Base-by-base conservation (phyloP, 1,284 basidiomycete genomes). In the Pseudozyma pruni region DNA sequence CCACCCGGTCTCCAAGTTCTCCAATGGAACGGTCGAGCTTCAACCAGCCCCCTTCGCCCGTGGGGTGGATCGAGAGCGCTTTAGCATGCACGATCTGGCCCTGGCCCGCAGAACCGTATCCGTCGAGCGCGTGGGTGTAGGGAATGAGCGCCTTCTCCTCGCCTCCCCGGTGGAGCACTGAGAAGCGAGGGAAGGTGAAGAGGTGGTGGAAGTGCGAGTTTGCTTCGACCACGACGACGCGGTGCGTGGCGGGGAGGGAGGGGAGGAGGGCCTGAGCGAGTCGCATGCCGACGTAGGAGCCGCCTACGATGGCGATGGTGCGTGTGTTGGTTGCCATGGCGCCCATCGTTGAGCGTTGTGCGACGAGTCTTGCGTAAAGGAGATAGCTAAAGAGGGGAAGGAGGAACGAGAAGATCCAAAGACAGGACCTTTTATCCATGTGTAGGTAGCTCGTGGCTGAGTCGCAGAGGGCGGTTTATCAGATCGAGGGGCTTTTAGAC, bases 111-210 rank as follows among this genome's bases (percentile, higher is more conserved):
- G 35, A 8, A 1, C 31, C 22, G 11, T 45, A 7, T 2, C 31
- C 27, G 8, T 45, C 52, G 85, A 91, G 93, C 88, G 94, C 91
- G 59, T 74, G 59, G 7, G 74, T 72, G 75, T 85, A 86, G 0
- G 74, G 85, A 83, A 83, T 87, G 82, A 91, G 89, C 11, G 82
- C 84, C 66, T 86, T 86, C 32, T 85, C 80, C 37, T 84, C 84
- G 42, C 84, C 84, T 8, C 82, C 67, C 6, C 84, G 81, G 8
- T 87, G 85, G 9, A 85, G 56, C 16, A 85, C 81, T 8, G 83
- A 80, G 64, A 83, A 84, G 54, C 86, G 83, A 2, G 86, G 88
- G 35, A 90, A 84, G 38, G 87, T 86, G 79, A 89, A 83, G 17
- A 81, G 75, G 43, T 81, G 80, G 54, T 82, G 78, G 59, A 85